Conservation (phyloP, 129 eudicot genomes). For the sunflower (Helianthus annuus) region HanXRQr2.0-SUNRISE NC_035447.2:156256249-156256748, state of each 20-base stretch:
- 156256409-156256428: constrained; percentile 72
- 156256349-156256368: constrained; percentile 59
- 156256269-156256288: constrained; percentile 92
- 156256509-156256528: constrained; percentile 87
- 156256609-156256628: constrained; percentile 57
- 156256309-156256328: constrained; percentile 58
- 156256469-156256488: constrained; percentile 69
- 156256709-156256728: constrained; percentile 91
- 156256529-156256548: constrained; percentile 51
- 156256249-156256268: constrained; percentile 15
- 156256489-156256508: constrained; percentile 93
- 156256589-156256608: no score
- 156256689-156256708: constrained; percentile 80
- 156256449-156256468: constrained; percentile 83
- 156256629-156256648: constrained; percentile 93
- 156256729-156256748: constrained; percentile 80
- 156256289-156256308: constrained; percentile 84
- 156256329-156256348: constrained; percentile 55
- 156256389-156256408: constrained; percentile 75
- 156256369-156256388: constrained; percentile 60
- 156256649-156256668: constrained; percentile 96
- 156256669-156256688: constrained; percentile 83
- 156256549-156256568: constrained; percentile 2
- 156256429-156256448: constrained; percentile 82
- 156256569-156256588: not conserved